These are phyloP conservation scores for Leccinum truebloodii DNA, from an alignment of 768 basidiomycete genomes.

Conservation along the genomic window DNA sequence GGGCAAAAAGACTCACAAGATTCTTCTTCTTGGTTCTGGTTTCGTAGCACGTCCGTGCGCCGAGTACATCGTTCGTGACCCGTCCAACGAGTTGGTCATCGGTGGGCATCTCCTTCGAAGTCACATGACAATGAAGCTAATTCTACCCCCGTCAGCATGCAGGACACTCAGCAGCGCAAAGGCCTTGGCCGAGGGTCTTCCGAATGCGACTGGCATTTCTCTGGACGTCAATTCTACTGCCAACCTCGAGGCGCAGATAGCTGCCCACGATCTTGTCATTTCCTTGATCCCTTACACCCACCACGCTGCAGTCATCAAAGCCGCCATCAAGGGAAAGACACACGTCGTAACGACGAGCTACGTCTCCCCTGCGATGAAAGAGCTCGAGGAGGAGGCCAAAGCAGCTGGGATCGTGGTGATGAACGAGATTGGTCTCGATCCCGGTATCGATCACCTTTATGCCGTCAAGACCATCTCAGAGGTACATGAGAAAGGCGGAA, in stretches of 20 bases:
- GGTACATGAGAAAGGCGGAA: constrained; percentile 92
- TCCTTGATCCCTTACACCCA: constrained; percentile 95
- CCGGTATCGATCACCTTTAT: constrained; percentile 92
- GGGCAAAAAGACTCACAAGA: constrained; percentile 53
- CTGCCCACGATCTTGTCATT: constrained; percentile 89
- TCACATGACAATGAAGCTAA: constrained; percentile 5
- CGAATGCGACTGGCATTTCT: constrained; percentile 69
- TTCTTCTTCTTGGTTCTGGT: constrained; percentile 91
- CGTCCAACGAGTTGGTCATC: constrained; percentile 81
- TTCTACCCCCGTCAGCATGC: constrained; percentile 56
- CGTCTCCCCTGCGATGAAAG: constrained; percentile 88
- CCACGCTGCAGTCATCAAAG: constrained; percentile 88
- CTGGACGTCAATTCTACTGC: constrained; percentile 75
- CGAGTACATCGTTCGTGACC: constrained; percentile 84
- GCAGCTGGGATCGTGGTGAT: constrained; percentile 90
- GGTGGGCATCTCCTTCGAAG: constrained; percentile 46
- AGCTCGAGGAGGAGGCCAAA: constrained; percentile 76
- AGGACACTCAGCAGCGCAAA: constrained; percentile 80
- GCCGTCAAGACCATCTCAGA: constrained; percentile 93
- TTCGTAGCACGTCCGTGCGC: constrained; percentile 97
- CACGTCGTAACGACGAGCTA: constrained; percentile 97
- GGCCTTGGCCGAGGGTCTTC: constrained; percentile 65
- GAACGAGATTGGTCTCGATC: constrained; percentile 98
- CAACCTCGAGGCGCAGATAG: constrained; percentile 79
- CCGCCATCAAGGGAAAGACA: constrained; percentile 79